phyloP scores from a whole-genome alignment of 2,329 filamentous ascomycete genomes.

The Botryotinia convoluta region DNA sequence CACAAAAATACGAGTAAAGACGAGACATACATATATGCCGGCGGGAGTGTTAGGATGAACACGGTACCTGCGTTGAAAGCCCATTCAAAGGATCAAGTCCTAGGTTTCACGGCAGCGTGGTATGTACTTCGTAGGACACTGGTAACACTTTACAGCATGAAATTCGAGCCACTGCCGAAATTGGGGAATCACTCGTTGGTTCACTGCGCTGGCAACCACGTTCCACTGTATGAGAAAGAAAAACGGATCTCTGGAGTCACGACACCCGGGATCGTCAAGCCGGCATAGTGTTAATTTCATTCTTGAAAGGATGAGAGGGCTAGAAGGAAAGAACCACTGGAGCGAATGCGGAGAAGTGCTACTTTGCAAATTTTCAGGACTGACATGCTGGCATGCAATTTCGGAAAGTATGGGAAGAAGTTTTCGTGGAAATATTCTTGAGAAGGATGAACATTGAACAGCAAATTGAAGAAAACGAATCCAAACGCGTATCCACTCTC shows the following conservation, averaged over 20 bases:
- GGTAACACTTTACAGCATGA: not conserved
- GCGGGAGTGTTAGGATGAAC: not conserved
- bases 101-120: not conserved
- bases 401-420: not conserved
- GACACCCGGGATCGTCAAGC: not conserved
- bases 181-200: not conserved
- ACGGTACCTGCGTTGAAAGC: not conserved
- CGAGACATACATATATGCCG: constrained; percentile 6
- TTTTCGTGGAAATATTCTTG: not conserved
- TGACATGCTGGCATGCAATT: not conserved
- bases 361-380: not conserved
- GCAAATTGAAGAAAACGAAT: not conserved
- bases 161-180: not conserved
- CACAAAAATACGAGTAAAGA: not conserved
- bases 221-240: not conserved
- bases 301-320: not conserved
- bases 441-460: not conserved
- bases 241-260: not conserved
- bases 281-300: constrained; percentile 3
- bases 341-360: not conserved
- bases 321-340: not conserved
- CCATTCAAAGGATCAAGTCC: not conserved
- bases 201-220: not conserved
- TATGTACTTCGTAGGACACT: not conserved
- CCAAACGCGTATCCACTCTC: not conserved